Evolutionary conservation across 1,284 basidiomycete genomes (phyloP).

Genomic region (Puccinia hordei): DNA sequence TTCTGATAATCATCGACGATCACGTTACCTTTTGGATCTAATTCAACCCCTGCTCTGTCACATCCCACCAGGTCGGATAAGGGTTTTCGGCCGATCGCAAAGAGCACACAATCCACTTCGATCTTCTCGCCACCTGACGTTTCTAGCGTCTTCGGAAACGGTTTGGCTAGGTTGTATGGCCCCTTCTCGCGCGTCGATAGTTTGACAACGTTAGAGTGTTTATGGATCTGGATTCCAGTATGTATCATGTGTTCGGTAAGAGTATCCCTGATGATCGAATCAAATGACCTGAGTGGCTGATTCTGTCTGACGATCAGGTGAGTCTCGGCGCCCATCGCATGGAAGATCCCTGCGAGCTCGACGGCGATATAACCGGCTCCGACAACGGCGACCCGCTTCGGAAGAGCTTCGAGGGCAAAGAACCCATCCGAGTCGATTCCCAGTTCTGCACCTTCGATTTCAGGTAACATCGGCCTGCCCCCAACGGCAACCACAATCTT

Average conservation of each 20-base stretch:
- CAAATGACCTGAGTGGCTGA: slow-evolving; percentile 87
- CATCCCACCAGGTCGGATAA: slow-evolving; percentile 78
- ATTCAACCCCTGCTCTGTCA: slow-evolving; percentile 74
- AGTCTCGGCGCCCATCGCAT: slow-evolving; percentile 75
- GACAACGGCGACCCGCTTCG: slow-evolving; percentile 87
- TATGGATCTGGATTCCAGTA: slow-evolving; percentile 84
- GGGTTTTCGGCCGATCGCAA: slow-evolving; percentile 89
- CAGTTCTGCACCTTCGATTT: slow-evolving; percentile 85
- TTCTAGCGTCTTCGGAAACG: slow-evolving; percentile 64
- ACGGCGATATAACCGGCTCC: slow-evolving; percentile 98
- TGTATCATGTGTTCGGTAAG: slow-evolving; percentile 94
- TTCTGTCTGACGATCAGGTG: slow-evolving; percentile 88
- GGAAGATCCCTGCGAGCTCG: slow-evolving; percentile 64
- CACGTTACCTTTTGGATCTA: slow-evolving; percentile 77
- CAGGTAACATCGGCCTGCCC: slow-evolving; percentile 79
- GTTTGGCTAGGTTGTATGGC: slow-evolving; percentile 23
- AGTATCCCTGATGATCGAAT: slow-evolving; percentile 80
- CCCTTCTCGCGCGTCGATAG: slow-evolving; percentile 61
- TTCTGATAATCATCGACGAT: slow-evolving; percentile 89
- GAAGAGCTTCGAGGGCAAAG: slow-evolving; percentile 86
- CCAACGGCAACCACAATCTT: slow-evolving; percentile 83
- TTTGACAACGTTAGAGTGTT: slow-evolving; percentile 69
- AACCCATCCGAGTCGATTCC: slow-evolving; percentile 95
- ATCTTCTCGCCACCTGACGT: slow-evolving; percentile 72
- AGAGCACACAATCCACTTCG: slow-evolving; percentile 84